These are phyloP conservation scores for Protea cynaroides DNA, from an alignment of 164 flowering plant genomes.

Conservation along the genomic window DNA sequence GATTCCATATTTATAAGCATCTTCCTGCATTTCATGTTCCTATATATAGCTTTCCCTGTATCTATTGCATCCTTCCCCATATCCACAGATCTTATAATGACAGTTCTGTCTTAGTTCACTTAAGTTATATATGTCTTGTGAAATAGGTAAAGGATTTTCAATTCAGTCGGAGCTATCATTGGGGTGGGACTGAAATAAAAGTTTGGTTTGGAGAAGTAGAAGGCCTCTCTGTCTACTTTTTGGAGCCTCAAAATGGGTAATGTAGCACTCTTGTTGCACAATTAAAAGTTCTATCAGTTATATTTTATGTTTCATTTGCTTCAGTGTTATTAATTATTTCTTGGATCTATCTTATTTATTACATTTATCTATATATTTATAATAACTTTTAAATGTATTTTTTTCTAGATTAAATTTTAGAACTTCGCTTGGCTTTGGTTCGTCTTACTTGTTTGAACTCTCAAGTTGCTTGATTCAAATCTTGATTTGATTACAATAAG, in stretches of 20 bases:
- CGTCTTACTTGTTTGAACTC: too few relatives aligned
- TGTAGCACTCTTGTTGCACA: conserved; percentile 3
- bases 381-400: too few relatives aligned
- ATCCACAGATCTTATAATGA: not conserved
- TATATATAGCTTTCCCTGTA: not conserved
- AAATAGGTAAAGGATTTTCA: conserved; percentile 72
- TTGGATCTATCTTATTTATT: too few relatives aligned
- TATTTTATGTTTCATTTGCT: not conserved
- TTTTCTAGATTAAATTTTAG: too few relatives aligned
- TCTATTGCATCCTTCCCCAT: not conserved
- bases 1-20: too few relatives aligned
- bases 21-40: not conserved
- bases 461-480: too few relatives aligned
- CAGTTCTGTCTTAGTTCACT: not conserved
- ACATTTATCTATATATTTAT: too few relatives aligned
- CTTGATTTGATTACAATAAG: too few relatives aligned
- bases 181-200: conserved; percentile 93
- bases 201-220: conserved; percentile 93
- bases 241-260: conserved; percentile 99
- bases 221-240: conserved; percentile 82
- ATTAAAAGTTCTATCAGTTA: not conserved
- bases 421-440: too few relatives aligned
- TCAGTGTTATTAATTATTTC: not conserved
- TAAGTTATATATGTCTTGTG: conserved; percentile 3
- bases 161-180: conserved; percentile 47